Base-by-base conservation (phyloP, 208 protist genomes). In the Leptomonas seymouri region DNA sequence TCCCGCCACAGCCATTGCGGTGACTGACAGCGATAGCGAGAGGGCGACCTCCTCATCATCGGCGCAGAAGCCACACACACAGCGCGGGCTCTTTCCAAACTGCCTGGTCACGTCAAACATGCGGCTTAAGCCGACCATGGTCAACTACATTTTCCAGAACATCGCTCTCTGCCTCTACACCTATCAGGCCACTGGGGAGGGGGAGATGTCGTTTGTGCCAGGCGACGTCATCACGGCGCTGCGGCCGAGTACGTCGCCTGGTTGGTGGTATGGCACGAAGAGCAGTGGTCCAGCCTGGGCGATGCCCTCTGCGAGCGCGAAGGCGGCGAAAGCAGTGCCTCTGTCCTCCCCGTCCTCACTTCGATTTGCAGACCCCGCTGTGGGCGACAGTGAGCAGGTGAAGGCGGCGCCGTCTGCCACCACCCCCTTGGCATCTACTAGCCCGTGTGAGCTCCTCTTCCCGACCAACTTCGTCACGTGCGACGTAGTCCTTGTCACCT, bases 191-290 rank as follows among this genome's bases (percentile, higher is more conserved):
- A 59, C 44, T 16, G 78, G 84, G 12, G 86, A 89, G 30, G 75
- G 84, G 5, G 88, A 93, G 76, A 76, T 94, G 74, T 67, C 77
- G 9, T 86, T 94, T 42, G 45, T 8, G n/a, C 49, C 53, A 0
- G 82, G 78, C 2, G 89, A 93, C 51, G 50, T 89, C 7, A 74
- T 94, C 42, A 86, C 74, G 12, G 81, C 85, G 6, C 58, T 89
- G 21, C 77, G 78, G 3, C 82, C 80, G 20, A 78, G 85, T 53
- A 48, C 75, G 14, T 73, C 71, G 12, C 82, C 71, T 16, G 89
- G 89, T 20, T 94, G 86, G 89, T 94, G 89, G 89, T 87, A 69
- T 66, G 86, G 85, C 56, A 63, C 86, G 46, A 87, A 88, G 41
- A 77, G 59, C 57, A 23, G 9, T 41, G 59, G 58, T 0, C 63